phyloP scores from a whole-genome alignment of 441 rosid genomes.

The Arabidopsis hybrid region DNA sequence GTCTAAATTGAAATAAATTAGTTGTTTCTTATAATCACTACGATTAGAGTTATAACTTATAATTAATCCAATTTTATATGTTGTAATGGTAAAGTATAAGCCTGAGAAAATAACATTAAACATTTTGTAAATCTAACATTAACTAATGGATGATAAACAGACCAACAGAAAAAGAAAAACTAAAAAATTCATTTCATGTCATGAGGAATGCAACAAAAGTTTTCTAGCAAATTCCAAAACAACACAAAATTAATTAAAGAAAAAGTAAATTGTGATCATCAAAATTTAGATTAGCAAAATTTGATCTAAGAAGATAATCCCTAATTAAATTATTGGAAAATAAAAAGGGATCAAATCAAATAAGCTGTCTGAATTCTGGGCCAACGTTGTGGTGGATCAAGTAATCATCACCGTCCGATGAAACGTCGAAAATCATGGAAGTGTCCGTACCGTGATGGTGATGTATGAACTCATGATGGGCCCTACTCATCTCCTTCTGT shows the following conservation, averaged over 20 bases:
- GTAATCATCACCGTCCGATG: conserved; percentile 72
- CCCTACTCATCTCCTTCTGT: conserved; percentile 65
- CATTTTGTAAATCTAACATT: neutral
- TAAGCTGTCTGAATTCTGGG: conserved; percentile 64
- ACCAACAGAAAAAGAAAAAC: neutral
- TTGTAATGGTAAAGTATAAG: neutral
- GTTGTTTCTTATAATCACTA: neutral
- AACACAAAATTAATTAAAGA: conserved; percentile 7
- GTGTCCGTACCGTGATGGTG: conserved; percentile 45
- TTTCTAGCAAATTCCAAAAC: conserved; percentile 31
- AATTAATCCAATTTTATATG: neutral
- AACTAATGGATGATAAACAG: neutral
- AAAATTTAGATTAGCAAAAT: conserved; percentile 46
- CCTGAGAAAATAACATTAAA: neutral
- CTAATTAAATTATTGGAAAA: conserved; percentile 41
- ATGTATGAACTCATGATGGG: conserved; percentile 59
- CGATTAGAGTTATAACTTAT: neutral
- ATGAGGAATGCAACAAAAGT: conserved; percentile 27
- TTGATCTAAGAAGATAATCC: conserved; percentile 38
- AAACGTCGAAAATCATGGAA: conserved; percentile 58
- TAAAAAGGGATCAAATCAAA: conserved; percentile 48
- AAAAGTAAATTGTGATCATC: conserved; percentile 30
- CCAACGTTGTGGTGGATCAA: conserved; percentile 71
- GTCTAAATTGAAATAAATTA: neutral
- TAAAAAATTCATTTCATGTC: conserved; percentile 8